phyloP scores from a whole-genome alignment of 805 yeast species.

The Myxozyma lipomycoides region DNA sequence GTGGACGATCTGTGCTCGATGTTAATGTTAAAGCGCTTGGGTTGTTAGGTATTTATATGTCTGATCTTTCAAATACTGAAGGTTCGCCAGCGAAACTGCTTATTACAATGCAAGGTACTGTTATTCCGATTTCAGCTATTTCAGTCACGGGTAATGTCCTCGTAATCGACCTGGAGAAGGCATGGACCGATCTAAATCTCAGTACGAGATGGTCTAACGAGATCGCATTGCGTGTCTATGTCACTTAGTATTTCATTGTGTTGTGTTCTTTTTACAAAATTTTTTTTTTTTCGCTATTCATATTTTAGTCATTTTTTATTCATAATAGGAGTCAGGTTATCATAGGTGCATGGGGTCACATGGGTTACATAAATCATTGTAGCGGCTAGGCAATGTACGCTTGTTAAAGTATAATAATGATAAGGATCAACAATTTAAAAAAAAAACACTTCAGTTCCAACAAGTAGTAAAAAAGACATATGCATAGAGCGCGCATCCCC shows the following conservation, averaged over 20 bases:
- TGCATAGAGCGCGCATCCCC: too few relatives aligned
- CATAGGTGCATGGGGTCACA: too few relatives aligned
- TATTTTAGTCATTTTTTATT: neutral
- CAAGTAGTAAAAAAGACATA: neutral
- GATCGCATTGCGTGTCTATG: conserved; percentile 17
- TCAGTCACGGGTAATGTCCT: conserved; percentile 16
- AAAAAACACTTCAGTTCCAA: neutral
- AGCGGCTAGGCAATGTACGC: too few relatives aligned
- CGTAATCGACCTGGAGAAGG: conserved; percentile 16
- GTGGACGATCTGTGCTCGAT: conserved; percentile 21
- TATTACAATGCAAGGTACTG: conserved; percentile 24
- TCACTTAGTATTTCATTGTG: conserved; percentile 6
- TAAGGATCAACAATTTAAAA: too few relatives aligned
- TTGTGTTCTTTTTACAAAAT: neutral
- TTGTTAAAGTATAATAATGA: too few relatives aligned
- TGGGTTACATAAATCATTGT: too few relatives aligned
- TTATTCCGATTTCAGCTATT: conserved; percentile 19
- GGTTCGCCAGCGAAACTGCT: conserved; percentile 8
- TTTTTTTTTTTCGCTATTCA: neutral
- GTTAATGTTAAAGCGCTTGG: conserved; percentile 24
- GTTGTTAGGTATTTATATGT: conserved; percentile 16
- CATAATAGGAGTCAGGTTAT: neutral
- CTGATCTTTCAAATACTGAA: conserved; percentile 6
- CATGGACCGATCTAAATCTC: conserved; percentile 21
- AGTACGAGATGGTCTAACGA: conserved; percentile 23